Conservation (phyloP, 139 green algal genomes). For the Asterochloris erici region DNA sequence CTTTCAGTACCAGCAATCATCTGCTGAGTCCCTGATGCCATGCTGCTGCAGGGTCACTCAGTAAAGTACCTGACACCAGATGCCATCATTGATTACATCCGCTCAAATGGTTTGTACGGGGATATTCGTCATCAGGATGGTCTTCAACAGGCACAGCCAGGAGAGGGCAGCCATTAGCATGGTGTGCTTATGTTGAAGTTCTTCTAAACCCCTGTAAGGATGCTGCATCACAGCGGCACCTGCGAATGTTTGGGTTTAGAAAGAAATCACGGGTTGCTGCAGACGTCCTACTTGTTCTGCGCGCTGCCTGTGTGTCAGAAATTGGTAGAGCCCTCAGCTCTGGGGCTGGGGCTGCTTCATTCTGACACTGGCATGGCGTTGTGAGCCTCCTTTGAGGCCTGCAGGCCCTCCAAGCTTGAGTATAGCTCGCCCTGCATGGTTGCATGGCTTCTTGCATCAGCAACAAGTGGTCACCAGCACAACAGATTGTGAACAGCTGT, state of each 20-base stretch:
- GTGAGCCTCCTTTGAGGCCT: no score
- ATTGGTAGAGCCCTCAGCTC: no score
- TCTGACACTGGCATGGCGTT: no score
- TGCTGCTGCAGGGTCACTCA: conserved; percentile 18
- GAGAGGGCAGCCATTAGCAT: neutral
- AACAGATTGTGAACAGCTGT: no score
- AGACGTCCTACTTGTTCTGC: no score
- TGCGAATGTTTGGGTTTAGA: neutral
- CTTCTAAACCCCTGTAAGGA: neutral
- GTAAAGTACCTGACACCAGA: conserved; percentile 34
- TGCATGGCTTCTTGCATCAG: no score
- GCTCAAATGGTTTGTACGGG: conserved; percentile 33
- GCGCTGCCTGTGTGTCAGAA: no score
- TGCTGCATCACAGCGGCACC: neutral
- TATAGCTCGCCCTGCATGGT: no score
- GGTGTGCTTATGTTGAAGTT: neutral
- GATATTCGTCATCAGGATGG: neutral
- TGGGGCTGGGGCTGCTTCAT: no score
- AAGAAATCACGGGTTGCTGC: neutral
- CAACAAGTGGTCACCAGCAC: no score
- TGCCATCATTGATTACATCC: conserved; percentile 33
- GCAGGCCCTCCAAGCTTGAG: no score
- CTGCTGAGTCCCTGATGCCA: neutral
- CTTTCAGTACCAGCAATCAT: neutral
- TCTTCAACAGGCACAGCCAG: neutral